Base-by-base conservation (phyloP, 1,139 yeast genomes). In the Schwanniomyces etchellsii region DNA sequence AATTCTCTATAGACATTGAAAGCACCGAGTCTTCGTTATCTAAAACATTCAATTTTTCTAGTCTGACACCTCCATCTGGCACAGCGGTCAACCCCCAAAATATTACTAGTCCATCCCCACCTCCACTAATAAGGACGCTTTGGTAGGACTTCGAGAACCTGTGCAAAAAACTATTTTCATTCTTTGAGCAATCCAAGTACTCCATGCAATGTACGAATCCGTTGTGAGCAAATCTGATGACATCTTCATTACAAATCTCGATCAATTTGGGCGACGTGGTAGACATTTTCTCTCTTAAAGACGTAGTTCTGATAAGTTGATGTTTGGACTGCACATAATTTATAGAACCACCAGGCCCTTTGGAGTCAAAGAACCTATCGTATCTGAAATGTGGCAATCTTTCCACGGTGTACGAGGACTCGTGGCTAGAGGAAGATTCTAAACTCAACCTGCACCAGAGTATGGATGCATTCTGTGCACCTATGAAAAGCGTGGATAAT, bases 391-490 rank as follows among this genome's bases (percentile, higher is more conserved):
- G 81, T 0, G 98, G 98, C 40, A 88, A 63, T 20, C 71, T 65
- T 14, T 57, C 60, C 7, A 50, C 36, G 10, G 48, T 37, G n/a
- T 47, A 37, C 16, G 30, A 26, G 11, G 26, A 15, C 20, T 31
- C 35, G 20, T 27, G 30, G 15, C 31, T 26, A n/a, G 25, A 27
- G 3, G 33, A 17, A 5, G 33, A 33, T 26, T 35, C 36, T 15
- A 47, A 37, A 5, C 45, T 40, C 15, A 74, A 50, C 22, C 56
- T 58, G 39, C 85, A 76, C 80, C 85, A 89, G 24, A 85, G 72
- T 14, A 91, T 72, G 1, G 91, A 74, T 1, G 97, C 96, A 50
- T 89, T 89, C 52, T 91, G 97, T 7, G 95, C 81, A 1, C 98
- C 98, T 43, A 86, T 74, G 41, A 80, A 85, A 7, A 91, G 60